Percentiles rank a stretch among this genome's conserved stretches.
Evolutionary conservation across 495 filamentous ascomycete species (phyloP).

Genomic region (Penicillium nucicola): DNA sequence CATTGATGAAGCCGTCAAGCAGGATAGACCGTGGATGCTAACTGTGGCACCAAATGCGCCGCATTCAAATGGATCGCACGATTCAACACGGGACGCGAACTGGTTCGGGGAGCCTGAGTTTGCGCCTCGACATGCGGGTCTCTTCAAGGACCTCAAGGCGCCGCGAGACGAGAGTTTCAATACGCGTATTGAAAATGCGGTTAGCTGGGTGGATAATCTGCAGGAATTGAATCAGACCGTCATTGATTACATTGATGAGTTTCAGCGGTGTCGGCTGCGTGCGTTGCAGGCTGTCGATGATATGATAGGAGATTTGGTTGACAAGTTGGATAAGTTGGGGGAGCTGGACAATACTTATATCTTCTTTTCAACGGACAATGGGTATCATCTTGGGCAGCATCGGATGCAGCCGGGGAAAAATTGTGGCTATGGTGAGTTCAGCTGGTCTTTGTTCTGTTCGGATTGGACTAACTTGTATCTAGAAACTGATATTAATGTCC

Average conservation of each 20-base stretch:
- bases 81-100: slow-evolving; percentile 1
- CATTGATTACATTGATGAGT: slow-evolving; percentile 62
- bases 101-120: slow-evolving; percentile 31
- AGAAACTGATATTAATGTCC: slow-evolving; percentile 69
- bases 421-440: slow-evolving; percentile 61
- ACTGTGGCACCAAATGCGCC: slow-evolving; percentile 63
- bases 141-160: slow-evolving; percentile 27
- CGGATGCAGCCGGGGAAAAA: slow-evolving; percentile 66
- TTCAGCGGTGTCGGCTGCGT: slow-evolving; percentile 57
- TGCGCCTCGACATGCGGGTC: slow-evolving; percentile 25
- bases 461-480: neutral
- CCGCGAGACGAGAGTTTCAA: slow-evolving; percentile 33
- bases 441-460: slow-evolving; percentile 46
- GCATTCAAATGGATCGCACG: slow-evolving; percentile 39
- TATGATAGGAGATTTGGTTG: slow-evolving; percentile 55
- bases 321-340: slow-evolving; percentile 44
- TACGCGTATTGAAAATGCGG: slow-evolving; percentile 43
- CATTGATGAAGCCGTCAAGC: slow-evolving; percentile 51
- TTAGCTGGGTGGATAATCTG: slow-evolving; percentile 55
- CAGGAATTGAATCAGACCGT: slow-evolving; percentile 45
- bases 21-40: slow-evolving; percentile 58
- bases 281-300: slow-evolving; percentile 66
- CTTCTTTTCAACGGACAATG: slow-evolving; percentile 66
- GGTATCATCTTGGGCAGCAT: slow-evolving; percentile 68
- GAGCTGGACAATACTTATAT: slow-evolving; percentile 65